Conservation (phyloP, 257 asterid genomes). For the Fraxinus cuspidata region DNA sequence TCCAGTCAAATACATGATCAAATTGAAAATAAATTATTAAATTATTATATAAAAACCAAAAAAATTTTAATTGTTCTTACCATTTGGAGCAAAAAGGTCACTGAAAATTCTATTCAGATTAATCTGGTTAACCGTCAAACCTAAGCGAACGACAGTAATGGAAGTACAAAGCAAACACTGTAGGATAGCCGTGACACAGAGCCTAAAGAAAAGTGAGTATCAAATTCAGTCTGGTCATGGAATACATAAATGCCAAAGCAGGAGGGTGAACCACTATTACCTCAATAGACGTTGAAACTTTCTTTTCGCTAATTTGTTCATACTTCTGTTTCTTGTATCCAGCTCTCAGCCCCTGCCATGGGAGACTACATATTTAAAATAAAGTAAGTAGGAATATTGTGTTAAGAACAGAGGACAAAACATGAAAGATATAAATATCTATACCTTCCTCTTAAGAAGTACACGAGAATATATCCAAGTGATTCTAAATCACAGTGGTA, state of each 20-base stretch:
- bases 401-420: background rate
- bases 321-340: constrained; percentile 90
- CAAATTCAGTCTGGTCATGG: constrained; percentile 23
- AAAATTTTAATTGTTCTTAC: no score
- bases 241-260: constrained; percentile 9
- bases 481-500: constrained; percentile 68
- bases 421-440: background rate
- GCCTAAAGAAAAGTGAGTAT: constrained; percentile 41
- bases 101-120: constrained; percentile 78
- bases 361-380: constrained; percentile 58
- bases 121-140: constrained; percentile 82
- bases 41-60: no score
- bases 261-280: constrained; percentile 32
- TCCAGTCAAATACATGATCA: constrained; percentile 86
- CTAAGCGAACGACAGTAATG: constrained; percentile 88
- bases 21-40: no score
- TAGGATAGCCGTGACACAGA: constrained; percentile 73
- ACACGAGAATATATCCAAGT: constrained; percentile 90
- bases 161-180: constrained; percentile 82
- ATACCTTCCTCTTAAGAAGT: constrained; percentile 89
- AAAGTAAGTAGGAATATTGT: constrained; percentile 27
- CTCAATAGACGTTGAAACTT: constrained; percentile 90
- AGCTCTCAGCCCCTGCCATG: constrained; percentile 96
- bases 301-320: constrained; percentile 81
- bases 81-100: no score